A percentile compares a stretch with the other conserved stretches of the same genome.
Evolutionary conservation across 1,284 basidiomycete genomes (phyloP).

Genomic region (Heterobasidion irregulare): DNA sequence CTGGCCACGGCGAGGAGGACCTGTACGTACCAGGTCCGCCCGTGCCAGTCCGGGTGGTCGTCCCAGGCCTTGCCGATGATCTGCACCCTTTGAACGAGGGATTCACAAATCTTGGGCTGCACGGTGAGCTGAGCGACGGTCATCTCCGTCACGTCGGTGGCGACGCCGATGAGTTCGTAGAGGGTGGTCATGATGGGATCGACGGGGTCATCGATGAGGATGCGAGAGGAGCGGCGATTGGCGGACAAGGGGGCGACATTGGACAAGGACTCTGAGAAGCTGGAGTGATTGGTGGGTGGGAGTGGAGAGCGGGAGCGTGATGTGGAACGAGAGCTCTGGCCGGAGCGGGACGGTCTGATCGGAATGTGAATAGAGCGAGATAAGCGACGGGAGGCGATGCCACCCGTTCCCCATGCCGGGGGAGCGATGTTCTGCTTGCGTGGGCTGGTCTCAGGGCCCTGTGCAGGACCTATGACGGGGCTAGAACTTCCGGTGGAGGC

Average conservation of each 20-base stretch:
- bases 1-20: slow-evolving; percentile 94
- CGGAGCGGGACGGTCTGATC: slow-evolving; percentile 57
- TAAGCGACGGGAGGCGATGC: slow-evolving; percentile 58
- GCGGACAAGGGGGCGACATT: slow-evolving; percentile 26
- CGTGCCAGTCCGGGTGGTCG: slow-evolving; percentile 96
- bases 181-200: slow-evolving; percentile 88
- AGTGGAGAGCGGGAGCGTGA: slow-evolving; percentile 94
- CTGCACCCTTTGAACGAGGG: slow-evolving; percentile 86
- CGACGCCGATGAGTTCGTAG: slow-evolving; percentile 89
- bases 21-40: slow-evolving; percentile 97
- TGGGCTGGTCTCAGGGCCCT: slow-evolving; percentile 52
- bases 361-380: slow-evolving; percentile 78
- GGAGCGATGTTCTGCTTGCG: slow-evolving; percentile 46
- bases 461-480: slow-evolving; percentile 45
- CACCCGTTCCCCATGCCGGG: slow-evolving; percentile 47
- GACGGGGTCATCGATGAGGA: slow-evolving; percentile 69
- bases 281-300: slow-evolving; percentile 55
- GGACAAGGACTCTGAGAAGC: slow-evolving; percentile 50
- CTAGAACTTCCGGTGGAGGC: slow-evolving; percentile 35
- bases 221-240: slow-evolving; percentile 65
- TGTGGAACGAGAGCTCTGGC: slow-evolving; percentile 87
- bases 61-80: slow-evolving; percentile 93
- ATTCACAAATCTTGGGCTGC: slow-evolving; percentile 78
- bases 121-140: slow-evolving; percentile 80
- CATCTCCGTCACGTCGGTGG: slow-evolving; percentile 93